phyloP scores from a whole-genome alignment of 768 basidiomycete genomes.

The Lactarius vividus region DNA sequence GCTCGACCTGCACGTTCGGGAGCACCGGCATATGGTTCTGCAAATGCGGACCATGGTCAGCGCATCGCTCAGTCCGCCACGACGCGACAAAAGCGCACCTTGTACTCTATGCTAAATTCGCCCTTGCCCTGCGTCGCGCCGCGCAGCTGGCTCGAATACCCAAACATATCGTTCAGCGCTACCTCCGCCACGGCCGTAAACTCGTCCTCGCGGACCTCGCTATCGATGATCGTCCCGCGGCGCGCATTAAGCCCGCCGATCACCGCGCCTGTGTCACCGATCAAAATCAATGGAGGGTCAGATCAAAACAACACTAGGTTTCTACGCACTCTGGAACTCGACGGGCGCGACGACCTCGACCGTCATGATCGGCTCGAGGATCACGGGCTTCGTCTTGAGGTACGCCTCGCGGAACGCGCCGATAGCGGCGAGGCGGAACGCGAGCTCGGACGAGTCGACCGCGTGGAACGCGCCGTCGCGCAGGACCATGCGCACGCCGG shows the following conservation, averaged over 20 bases:
- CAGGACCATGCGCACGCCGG: slow-evolving; percentile 81
- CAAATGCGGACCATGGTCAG: slow-evolving; percentile 1
- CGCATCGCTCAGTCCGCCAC: slow-evolving; percentile 9
- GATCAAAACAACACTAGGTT: too few relatives aligned
- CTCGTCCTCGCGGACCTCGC: slow-evolving; percentile 95
- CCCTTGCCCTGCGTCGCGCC: slow-evolving; percentile 98
- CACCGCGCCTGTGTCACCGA: slow-evolving; percentile 56
- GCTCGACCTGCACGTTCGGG: slow-evolving; percentile 82
- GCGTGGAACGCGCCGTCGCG: slow-evolving; percentile 91
- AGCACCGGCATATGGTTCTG: slow-evolving; percentile 82
- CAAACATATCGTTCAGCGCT: slow-evolving; percentile 97
- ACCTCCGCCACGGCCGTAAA: slow-evolving; percentile 92
- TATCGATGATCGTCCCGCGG: slow-evolving; percentile 91
- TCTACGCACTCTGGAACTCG: slow-evolving; percentile 90
- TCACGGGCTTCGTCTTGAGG: slow-evolving; percentile 68
- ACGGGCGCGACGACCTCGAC: slow-evolving; percentile 95
- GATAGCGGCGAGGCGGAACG: slow-evolving; percentile 87
- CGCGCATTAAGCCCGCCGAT: slow-evolving; percentile 93
- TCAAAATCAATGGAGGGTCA: too few relatives aligned
- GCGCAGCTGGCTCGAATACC: slow-evolving; percentile 89
- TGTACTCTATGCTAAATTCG: slow-evolving; percentile 78
- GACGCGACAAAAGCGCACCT: slow-evolving; percentile 44
- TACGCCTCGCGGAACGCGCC: slow-evolving; percentile 93
- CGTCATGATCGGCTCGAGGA: slow-evolving; percentile 98
- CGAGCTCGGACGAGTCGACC: slow-evolving; percentile 95